A percentile compares a stretch with the other conserved stretches of the same genome.
These are phyloP conservation scores for Thelephora aurantiotincta DNA, from an alignment of 768 basidiomycete species.

Conservation along the genomic window DNA sequence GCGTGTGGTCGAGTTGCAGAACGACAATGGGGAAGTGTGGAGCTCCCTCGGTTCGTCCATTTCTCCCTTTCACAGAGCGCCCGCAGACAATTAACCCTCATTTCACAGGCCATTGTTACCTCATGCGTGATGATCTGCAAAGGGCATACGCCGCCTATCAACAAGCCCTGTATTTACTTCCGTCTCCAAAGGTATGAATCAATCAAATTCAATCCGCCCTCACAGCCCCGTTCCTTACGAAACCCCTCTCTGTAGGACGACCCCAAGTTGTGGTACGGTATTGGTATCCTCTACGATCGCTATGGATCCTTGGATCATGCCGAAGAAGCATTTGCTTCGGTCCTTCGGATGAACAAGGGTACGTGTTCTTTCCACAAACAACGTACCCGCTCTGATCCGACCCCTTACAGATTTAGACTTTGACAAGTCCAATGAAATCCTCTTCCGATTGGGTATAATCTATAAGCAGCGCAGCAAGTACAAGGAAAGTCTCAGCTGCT, in stretches of 20 bases:
- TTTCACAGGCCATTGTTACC: conserved; percentile 77
- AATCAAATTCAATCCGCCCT: conserved; percentile 1
- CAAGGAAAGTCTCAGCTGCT: conserved; percentile 75
- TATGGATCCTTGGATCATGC: conserved; percentile 98
- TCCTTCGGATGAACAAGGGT: conserved; percentile 96
- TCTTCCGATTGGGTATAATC: conserved; percentile 95
- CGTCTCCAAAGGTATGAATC: conserved; percentile 75
- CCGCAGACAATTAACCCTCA: conserved; percentile 6
- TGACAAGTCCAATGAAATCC: conserved; percentile 97
- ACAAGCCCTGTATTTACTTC: conserved; percentile 90
- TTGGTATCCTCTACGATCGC: conserved; percentile 96
- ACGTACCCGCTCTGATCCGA: conserved; percentile 6
- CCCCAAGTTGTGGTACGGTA: conserved; percentile 98
- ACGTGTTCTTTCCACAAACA: conserved; percentile 10
- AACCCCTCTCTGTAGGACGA: conserved; percentile 46
- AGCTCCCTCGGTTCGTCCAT: conserved; percentile 67
- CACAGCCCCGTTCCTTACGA: conserved; percentile 3
- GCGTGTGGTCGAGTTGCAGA: conserved; percentile 76
- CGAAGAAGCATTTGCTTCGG: conserved; percentile 95
- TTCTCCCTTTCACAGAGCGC: conserved; percentile 10
- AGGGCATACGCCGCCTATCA: conserved; percentile 98
- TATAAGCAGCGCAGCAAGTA: conserved; percentile 99
- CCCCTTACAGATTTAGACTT: conserved; percentile 49
- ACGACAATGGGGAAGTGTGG: conserved; percentile 98
- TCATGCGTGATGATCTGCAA: conserved; percentile 98